Conservation (phyloP, 495 filamentous ascomycete genomes). For the Penicillium macrosclerotiorum region DNA sequence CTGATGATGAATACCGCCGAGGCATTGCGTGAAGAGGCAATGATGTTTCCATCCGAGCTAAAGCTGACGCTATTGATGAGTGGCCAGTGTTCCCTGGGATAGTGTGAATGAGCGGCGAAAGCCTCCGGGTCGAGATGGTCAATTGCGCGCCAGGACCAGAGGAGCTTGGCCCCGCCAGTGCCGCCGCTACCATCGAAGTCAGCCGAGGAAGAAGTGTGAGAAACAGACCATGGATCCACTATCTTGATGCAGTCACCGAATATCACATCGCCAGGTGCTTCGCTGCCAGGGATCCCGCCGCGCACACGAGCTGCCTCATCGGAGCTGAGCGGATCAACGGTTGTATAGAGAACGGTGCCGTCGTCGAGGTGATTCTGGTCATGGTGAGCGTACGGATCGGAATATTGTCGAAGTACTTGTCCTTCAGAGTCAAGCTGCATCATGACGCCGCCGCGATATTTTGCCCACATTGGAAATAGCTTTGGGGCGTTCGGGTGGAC, state of each 20-base stretch:
- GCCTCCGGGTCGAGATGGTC: conserved; percentile 34
- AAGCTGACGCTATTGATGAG: conserved; percentile 42
- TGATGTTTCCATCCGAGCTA: conserved; percentile 38
- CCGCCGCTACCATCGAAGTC: conserved; percentile 25
- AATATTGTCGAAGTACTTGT: conserved; percentile 35
- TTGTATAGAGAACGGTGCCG: conserved; percentile 42
- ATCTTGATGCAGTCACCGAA: conserved; percentile 48
- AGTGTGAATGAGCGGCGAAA: conserved; percentile 39
- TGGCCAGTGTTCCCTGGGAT: conserved; percentile 46
- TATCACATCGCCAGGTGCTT: conserved; percentile 34
- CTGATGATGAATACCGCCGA: conserved; percentile 44
- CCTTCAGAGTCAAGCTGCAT: conserved; percentile 36
- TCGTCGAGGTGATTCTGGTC: conserved; percentile 47
- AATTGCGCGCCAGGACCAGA: conserved; percentile 45
- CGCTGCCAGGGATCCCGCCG: conserved; percentile 40
- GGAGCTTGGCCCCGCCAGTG: conserved; percentile 26
- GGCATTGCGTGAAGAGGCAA: conserved; percentile 40
- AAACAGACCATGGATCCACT: conserved; percentile 27
- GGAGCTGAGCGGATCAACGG: conserved; percentile 34
- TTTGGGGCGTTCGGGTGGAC: conserved; percentile 37
- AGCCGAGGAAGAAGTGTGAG: conserved; percentile 17
- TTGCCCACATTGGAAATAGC: conserved; percentile 45
- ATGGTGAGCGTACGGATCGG: conserved; percentile 43
- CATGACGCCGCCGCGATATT: conserved; percentile 48
- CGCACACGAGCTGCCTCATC: conserved; percentile 33